These are phyloP conservation scores for Adansonia gregorii DNA, from an alignment of 441 rosid genomes.

Conservation along the genomic window DNA sequence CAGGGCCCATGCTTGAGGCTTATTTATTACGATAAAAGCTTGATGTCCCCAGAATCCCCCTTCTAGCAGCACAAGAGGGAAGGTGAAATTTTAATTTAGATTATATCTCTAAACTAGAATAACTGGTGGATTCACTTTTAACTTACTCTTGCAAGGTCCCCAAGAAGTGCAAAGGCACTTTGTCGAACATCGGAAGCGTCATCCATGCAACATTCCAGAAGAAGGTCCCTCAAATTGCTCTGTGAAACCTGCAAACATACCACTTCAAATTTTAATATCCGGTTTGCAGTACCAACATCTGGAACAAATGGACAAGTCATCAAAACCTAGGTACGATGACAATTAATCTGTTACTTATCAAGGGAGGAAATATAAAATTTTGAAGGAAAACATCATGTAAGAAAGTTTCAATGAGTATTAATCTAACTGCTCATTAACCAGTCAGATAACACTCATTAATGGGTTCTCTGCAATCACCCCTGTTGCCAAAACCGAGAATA, in stretches of 20 bases:
- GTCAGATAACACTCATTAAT: not conserved
- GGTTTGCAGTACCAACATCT: conserved; percentile 10
- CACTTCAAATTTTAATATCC: conserved; percentile 11
- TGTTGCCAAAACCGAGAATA: not conserved
- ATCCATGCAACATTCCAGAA: conserved; percentile 91
- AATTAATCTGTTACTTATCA: not conserved
- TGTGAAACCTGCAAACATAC: conserved; percentile 61
- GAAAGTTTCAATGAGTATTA: not conserved
- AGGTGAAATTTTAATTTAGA: not conserved
- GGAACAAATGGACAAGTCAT: conserved; percentile 12
- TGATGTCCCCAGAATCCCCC: conserved; percentile 5
- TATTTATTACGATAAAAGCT: conserved; percentile 18
- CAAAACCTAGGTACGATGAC: conserved; percentile 3
- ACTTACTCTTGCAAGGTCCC: conserved; percentile 94
- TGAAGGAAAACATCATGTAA: not conserved
- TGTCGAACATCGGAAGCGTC: conserved; percentile 88
- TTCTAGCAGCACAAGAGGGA: not conserved
- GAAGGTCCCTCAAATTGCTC: conserved; percentile 84
- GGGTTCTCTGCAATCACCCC: not conserved
- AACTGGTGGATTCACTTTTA: conserved; percentile 13
- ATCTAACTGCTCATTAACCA: not conserved
- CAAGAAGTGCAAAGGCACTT: conserved; percentile 98
- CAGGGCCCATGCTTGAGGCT: not conserved
- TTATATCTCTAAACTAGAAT: conserved; percentile 7
- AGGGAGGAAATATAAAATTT: not conserved